A percentile compares a stretch with the other conserved stretches of the same genome.
Evolutionary conservation across 2,329 filamentous ascomycete genomes (phyloP).

Genomic region (Plenodomus lindquistii): DNA sequence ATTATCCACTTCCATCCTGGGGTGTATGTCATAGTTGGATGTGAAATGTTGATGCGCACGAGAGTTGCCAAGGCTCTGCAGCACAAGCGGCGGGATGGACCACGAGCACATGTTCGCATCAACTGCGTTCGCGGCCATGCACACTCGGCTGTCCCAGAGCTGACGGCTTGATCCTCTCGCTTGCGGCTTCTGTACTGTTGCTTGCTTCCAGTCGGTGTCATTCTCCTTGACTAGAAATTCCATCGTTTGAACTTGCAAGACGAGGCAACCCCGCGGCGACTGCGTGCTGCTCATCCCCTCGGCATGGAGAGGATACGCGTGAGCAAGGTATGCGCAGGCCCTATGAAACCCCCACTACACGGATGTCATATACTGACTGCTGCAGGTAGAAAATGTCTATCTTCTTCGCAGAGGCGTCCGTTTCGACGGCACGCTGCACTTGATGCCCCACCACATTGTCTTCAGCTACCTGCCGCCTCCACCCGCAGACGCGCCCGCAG

Average conservation of each 20-base stretch:
- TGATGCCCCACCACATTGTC: constrained; percentile 67
- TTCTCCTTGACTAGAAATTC: background rate
- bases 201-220: background rate
- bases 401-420: constrained; percentile 61
- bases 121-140: constrained; percentile 18
- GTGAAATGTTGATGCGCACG: background rate
- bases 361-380: constrained; percentile 13
- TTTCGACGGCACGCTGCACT: constrained; percentile 63
- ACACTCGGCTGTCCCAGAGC: constrained; percentile 8
- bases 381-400: constrained; percentile 64
- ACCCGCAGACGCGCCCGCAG: constrained; percentile 36
- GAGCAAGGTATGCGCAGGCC: constrained; percentile 44
- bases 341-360: no score
- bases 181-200: background rate
- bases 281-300: constrained; percentile 4
- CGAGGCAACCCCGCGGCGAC: constrained; percentile 5
- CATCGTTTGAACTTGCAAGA: background rate
- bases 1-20: no score
- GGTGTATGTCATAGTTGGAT: background rate
- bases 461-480: constrained; percentile 60
- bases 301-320: constrained; percentile 53
- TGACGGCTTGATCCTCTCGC: constrained; percentile 6
- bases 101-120: constrained; percentile 26
- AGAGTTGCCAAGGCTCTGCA: constrained; percentile 18
- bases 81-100: constrained; percentile 23